Conservation (phyloP, 2,329 filamentous ascomycete species). For the Knoxdaviesia capensis region DNA sequence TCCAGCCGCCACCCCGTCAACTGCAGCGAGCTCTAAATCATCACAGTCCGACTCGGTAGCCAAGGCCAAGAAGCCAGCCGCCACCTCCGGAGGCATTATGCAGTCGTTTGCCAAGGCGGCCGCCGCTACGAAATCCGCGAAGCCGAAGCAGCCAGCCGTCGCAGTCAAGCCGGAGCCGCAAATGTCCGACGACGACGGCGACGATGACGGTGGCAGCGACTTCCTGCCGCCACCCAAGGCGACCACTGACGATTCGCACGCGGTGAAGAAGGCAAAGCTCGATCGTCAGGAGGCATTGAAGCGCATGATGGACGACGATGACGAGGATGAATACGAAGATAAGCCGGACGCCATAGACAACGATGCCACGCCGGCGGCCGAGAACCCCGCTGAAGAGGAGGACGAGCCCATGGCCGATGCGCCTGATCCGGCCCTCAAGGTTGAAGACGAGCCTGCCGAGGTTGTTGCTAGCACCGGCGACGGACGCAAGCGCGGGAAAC, state of each 20-base stretch:
- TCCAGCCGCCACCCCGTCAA: too few species aligned
- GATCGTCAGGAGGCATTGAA: slow-evolving; percentile 18
- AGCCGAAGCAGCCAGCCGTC: slow-evolving; percentile 24
- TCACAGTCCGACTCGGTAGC: neutral
- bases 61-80: slow-evolving; percentile 8
- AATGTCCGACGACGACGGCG: slow-evolving; percentile 18
- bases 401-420: slow-evolving; percentile 21
- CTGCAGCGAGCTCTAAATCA: too few species aligned
- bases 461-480: slow-evolving; percentile 29
- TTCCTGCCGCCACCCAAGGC: slow-evolving; percentile 10
- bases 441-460: slow-evolving; percentile 24
- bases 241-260: slow-evolving; percentile 8
- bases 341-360: slow-evolving; percentile 18
- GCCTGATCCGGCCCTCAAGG: slow-evolving; percentile 16
- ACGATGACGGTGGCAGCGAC: slow-evolving; percentile 12
- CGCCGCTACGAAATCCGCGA: slow-evolving; percentile 18
- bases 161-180: slow-evolving; percentile 9
- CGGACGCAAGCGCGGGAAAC: slow-evolving; percentile 54
- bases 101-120: slow-evolving; percentile 54
- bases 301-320: slow-evolving; percentile 30
- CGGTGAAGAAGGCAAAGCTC: slow-evolving; percentile 12
- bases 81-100: slow-evolving; percentile 41
- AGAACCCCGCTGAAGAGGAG: slow-evolving; percentile 15
- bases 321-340: slow-evolving; percentile 32
- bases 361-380: slow-evolving; percentile 10